phyloP scores from a whole-genome alignment of 2,329 filamentous ascomycete genomes.

The Colletotrichum chlorophyti region DNA sequence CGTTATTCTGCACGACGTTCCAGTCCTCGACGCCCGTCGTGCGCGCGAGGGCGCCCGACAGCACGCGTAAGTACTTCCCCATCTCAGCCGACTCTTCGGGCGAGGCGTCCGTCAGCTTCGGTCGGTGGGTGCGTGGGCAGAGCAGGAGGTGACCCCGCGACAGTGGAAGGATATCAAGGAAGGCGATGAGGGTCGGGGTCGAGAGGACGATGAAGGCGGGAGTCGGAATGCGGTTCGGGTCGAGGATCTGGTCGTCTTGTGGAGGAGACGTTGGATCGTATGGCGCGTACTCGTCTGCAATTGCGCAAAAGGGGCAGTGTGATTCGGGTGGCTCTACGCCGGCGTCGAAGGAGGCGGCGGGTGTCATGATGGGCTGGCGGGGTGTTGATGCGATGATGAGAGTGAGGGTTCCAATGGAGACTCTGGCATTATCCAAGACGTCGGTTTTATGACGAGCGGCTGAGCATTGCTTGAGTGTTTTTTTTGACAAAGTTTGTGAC shows the following conservation, averaged over 20 bases:
- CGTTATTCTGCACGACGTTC: constrained; percentile 98
- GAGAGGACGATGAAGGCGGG: constrained; percentile 75
- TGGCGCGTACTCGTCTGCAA: constrained; percentile 56
- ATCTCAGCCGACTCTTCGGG: constrained; percentile 70
- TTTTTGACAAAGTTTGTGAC: not conserved
- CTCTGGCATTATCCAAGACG: constrained; percentile 8
- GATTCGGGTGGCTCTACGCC: constrained; percentile 35
- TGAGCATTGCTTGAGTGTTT: not conserved
- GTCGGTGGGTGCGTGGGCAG: constrained; percentile 77
- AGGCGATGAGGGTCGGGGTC: constrained; percentile 79
- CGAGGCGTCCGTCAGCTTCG: constrained; percentile 77
- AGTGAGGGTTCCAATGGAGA: not conserved
- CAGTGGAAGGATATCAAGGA: constrained; percentile 92
- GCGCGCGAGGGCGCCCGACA: constrained; percentile 74
- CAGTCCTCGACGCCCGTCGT: constrained; percentile 81
- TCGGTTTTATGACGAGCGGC: no score
- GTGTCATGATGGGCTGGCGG: constrained; percentile 11
- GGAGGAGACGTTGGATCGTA: constrained; percentile 54
- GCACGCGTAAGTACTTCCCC: constrained; percentile 70
- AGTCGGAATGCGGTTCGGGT: constrained; percentile 43
- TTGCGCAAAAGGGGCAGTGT: constrained; percentile 69
- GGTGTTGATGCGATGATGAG: not conserved
- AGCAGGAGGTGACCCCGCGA: constrained; percentile 84
- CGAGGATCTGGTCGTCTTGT: constrained; percentile 40
- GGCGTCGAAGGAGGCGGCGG: constrained; percentile 19